Evolutionary conservation across 805 yeast species (phyloP).

Genomic region (Candida patagonica): DNA sequence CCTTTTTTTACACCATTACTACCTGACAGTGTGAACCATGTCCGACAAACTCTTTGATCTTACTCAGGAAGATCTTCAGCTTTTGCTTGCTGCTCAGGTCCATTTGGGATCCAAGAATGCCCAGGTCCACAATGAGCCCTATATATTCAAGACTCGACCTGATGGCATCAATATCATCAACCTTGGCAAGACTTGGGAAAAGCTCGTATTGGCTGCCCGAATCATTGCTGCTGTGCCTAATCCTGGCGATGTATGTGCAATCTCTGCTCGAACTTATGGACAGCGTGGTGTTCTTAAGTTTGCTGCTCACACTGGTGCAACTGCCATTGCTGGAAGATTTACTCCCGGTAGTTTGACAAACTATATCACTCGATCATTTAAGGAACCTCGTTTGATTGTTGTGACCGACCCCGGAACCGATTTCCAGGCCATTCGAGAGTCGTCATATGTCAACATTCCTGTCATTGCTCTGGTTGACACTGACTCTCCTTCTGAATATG

Average conservation of each 20-base stretch:
- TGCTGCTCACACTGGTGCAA: conserved; percentile 99
- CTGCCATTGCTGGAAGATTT: conserved; percentile 99
- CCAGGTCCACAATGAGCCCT: conserved; percentile 78
- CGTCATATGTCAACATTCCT: conserved; percentile 99
- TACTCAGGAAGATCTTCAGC: conserved; percentile 98
- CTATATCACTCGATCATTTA: conserved; percentile 99
- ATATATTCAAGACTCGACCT: conserved; percentile 93
- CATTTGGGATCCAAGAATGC: conserved; percentile 99
- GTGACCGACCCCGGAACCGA: conserved; percentile 99
- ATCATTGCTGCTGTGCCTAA: conserved; percentile 99
- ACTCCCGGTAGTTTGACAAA: conserved; percentile 99
- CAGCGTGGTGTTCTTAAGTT: conserved; percentile 99
- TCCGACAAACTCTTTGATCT: conserved; percentile 31
- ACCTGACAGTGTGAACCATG: conserved; percentile 1
- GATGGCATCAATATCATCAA: conserved; percentile 99
- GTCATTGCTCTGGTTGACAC: conserved; percentile 98
- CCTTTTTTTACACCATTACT: conserved; percentile 1
- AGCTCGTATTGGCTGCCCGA: conserved; percentile 98
- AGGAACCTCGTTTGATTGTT: conserved; percentile 98
- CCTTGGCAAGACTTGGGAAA: conserved; percentile 99
- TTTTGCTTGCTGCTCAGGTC: conserved; percentile 98
- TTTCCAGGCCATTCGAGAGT: conserved; percentile 99
- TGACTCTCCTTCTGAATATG: conserved; percentile 98
- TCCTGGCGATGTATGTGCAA: conserved; percentile 96
- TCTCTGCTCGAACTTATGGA: conserved; percentile 98